Base-by-base conservation (phyloP, 345 rosid genomes). In the Euphorbia pulcherrima region DNA sequence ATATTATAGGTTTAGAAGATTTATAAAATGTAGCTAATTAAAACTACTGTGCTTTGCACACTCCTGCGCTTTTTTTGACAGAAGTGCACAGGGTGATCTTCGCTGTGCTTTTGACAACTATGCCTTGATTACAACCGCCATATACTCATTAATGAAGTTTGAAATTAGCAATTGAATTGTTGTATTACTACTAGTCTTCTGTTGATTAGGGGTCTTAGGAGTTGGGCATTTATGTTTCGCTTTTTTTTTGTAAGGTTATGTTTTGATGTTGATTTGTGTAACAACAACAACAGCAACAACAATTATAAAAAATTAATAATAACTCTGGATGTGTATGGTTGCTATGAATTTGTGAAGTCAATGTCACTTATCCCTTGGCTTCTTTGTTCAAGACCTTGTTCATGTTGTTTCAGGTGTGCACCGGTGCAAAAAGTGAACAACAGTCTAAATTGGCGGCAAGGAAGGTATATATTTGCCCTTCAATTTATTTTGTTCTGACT, bases 351-450 rank as follows among this genome's bases (percentile, higher is more conserved):
- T 3, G 16, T 44, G 50, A 44, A 44, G 26, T 41, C 10, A 10
- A 18, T 67, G 54, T n/a, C n/a, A n/a, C n/a, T n/a, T n/a, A n/a
- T n/a, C n/a, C n/a, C n/a, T n/a, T n/a, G n/a, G n/a, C n/a, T n/a
- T n/a, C 4, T 57, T n/a, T 58, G 1, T 23, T 74, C 77, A 21
- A 72, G 29, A 9, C 35, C 47, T 59, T 27, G 48, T 37, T 39
- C 13, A 23, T 64, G 21, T 46, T 18, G 8, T 65, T 71, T 61
- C 65, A 78, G 92, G 98, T 90, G 46, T 92, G 98, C 68, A 88
- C 92, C 0, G 98, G 98, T 68, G 98, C 98, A 29, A 92, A 92
- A 72, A 92, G 97, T 67, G 90, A 87, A 74, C 79, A 83, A 10
- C 86, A 82, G 70, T 90, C 97, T 20, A 83, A 85, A 73, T 69